phyloP scores from a whole-genome alignment of 2,329 filamentous ascomycete genomes.

The Tolypocladium tundrense region DNA sequence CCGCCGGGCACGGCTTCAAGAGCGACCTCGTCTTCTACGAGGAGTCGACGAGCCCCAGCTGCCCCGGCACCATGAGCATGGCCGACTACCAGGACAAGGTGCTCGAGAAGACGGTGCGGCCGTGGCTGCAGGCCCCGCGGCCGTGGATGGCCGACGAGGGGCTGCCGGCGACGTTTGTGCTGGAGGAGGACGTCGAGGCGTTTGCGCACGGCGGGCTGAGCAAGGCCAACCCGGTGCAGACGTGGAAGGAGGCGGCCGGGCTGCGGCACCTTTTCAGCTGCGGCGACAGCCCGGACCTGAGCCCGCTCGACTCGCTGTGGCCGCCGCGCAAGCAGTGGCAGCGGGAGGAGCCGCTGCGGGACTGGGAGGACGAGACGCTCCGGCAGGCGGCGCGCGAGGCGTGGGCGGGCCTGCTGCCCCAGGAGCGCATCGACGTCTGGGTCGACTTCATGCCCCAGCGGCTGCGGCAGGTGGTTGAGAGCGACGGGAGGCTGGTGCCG shows the following conservation, averaged over 20 bases:
- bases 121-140: conserved; percentile 20
- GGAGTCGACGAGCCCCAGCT: conserved; percentile 21
- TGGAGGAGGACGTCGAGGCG: conserved; percentile 24
- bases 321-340: conserved; percentile 23
- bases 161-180: conserved; percentile 13
- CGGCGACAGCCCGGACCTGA: conserved; percentile 26
- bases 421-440: conserved; percentile 24
- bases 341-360: conserved; percentile 10
- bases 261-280: conserved; percentile 23
- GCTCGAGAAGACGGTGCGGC: conserved; percentile 21
- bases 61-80: conserved; percentile 20
- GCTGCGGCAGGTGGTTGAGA: conserved; percentile 19
- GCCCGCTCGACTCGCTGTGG: conserved; percentile 24
- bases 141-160: conserved; percentile 14
- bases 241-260: conserved; percentile 24
- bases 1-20: conserved; percentile 25
- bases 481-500: conserved; percentile 19
- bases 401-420: conserved; percentile 17
- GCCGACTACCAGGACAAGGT: conserved; percentile 23
- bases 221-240: conserved; percentile 23
- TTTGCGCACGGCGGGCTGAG: conserved; percentile 24
- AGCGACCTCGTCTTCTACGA: conserved; percentile 28
- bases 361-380: conserved; percentile 24
- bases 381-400: conserved; percentile 18
- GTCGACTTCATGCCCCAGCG: conserved; percentile 26